These are phyloP conservation scores for Nakazawaea wyomingensis DNA, from an alignment of 805 yeast species.

Conservation along the genomic window DNA sequence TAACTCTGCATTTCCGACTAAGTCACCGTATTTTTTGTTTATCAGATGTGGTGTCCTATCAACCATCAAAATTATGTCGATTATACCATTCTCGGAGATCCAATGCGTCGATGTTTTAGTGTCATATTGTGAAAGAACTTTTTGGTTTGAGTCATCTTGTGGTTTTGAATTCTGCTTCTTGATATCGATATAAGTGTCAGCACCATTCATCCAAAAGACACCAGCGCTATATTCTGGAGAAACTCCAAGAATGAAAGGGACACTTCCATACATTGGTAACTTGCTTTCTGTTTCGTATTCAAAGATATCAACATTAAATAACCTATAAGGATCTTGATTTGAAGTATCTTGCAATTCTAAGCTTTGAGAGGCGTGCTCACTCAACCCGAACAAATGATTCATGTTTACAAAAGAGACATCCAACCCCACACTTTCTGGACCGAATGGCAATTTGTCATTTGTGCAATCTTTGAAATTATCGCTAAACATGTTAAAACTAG, in stretches of 20 bases:
- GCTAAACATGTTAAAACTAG: constrained; percentile 57
- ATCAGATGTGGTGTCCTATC: constrained; percentile 49
- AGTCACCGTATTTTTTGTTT: constrained; percentile 51
- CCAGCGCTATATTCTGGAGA: constrained; percentile 59
- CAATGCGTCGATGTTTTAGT: constrained; percentile 61
- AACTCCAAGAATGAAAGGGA: constrained; percentile 79
- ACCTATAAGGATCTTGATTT: constrained; percentile 65
- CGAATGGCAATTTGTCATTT: constrained; percentile 63
- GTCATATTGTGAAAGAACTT: constrained; percentile 12
- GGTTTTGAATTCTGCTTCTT: constrained; percentile 14
- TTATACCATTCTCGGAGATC: constrained; percentile 86
- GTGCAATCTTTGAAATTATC: constrained; percentile 69
- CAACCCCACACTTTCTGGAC: constrained; percentile 85
- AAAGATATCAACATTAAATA: constrained; percentile 91
- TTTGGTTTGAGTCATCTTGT: constrained; percentile 13
- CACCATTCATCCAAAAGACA: constrained; percentile 86
- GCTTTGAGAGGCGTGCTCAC: constrained; percentile 83
- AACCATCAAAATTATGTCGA: constrained; percentile 72
- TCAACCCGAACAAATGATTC: constrained; percentile 81
- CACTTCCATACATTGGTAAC: constrained; percentile 91
- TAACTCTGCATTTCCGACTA: constrained; percentile 69
- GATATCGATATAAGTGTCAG: constrained; percentile 88
- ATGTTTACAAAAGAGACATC: constrained; percentile 66
- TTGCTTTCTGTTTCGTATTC: constrained; percentile 83
- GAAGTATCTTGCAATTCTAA: constrained; percentile 69